A percentile compares a stretch with the other conserved stretches of the same genome.
phyloP scores from a whole-genome alignment of 1,284 basidiomycete species.

The Ceratobasidium papillatum region DNA sequence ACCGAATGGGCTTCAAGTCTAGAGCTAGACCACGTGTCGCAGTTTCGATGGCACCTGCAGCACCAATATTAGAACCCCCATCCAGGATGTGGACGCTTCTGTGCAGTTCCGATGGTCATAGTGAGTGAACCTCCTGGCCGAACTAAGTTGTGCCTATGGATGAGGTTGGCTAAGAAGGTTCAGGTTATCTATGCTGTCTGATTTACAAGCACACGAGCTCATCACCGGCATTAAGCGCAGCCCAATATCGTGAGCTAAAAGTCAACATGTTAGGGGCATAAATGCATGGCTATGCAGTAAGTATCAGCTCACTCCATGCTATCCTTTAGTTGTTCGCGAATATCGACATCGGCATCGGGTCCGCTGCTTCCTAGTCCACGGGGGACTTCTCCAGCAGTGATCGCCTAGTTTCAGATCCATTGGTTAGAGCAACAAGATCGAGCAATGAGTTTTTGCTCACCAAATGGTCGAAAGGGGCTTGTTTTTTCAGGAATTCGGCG shows the following conservation, averaged over 20 bases:
- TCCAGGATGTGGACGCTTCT: neutral
- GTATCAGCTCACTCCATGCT: neutral
- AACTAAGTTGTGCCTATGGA: constrained; percentile 1
- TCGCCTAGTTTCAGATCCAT: neutral
- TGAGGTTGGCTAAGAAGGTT: constrained; percentile 2
- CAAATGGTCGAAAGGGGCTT: constrained; percentile 30
- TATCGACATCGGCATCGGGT: neutral
- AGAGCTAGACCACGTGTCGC: neutral
- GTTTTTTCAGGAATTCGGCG: constrained; percentile 13
- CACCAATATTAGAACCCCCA: neutral
- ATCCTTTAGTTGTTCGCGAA: neutral
- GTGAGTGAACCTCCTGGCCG: neutral
- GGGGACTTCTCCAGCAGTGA: constrained; percentile 9
- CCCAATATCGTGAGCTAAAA: no score
- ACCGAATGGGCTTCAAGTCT: constrained; percentile 1
- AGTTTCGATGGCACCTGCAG: neutral
- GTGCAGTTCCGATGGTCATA: neutral
- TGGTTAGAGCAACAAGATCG: neutral
- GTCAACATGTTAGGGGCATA: no score
- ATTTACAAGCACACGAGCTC: no score
- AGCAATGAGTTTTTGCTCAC: neutral
- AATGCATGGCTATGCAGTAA: no score
- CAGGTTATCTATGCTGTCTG: no score
- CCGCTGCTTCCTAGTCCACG: neutral
- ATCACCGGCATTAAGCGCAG: no score